Conservation (phyloP, 2,329 filamentous ascomycete species). For the Cyphellophora attinorum region DNA sequence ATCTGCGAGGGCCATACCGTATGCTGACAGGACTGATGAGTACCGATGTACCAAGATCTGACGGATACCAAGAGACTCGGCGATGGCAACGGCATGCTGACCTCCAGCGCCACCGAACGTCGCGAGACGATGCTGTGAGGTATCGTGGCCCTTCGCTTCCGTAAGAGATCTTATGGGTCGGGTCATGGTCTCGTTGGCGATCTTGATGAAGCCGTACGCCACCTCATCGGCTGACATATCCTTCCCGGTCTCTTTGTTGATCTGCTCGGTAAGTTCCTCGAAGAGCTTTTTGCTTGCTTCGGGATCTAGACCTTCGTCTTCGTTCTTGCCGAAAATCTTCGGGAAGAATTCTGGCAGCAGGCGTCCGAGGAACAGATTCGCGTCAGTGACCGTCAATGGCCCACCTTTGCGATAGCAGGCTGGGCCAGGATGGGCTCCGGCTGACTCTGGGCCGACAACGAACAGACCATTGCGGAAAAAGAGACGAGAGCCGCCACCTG, state of each 20-base stretch:
- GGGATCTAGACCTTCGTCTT: slow-evolving; percentile 70
- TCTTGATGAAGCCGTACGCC: slow-evolving; percentile 83
- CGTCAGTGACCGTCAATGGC: slow-evolving; percentile 83
- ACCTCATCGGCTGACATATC: slow-evolving; percentile 73
- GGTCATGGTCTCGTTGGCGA: slow-evolving; percentile 87
- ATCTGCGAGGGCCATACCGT: slow-evolving; percentile 86
- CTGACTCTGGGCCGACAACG: slow-evolving; percentile 84
- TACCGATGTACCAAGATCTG: slow-evolving; percentile 85
- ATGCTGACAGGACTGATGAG: slow-evolving; percentile 83
- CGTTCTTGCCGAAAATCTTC: slow-evolving; percentile 86
- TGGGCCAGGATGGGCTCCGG: slow-evolving; percentile 81
- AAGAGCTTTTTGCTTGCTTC: slow-evolving; percentile 68
- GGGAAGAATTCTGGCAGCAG: slow-evolving; percentile 89
- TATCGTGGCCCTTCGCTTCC: slow-evolving; percentile 86
- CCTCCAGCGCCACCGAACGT: slow-evolving; percentile 89
- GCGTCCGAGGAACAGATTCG: slow-evolving; percentile 78
- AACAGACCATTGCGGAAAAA: slow-evolving; percentile 88
- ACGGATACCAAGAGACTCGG: slow-evolving; percentile 70
- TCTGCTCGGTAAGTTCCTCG: slow-evolving; percentile 63
- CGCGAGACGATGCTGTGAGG: slow-evolving; percentile 78
- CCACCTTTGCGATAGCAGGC: slow-evolving; percentile 90
- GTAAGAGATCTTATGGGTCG: slow-evolving; percentile 82
- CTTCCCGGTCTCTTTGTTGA: slow-evolving; percentile 58
- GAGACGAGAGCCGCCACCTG: slow-evolving; percentile 60
- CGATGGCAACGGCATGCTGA: slow-evolving; percentile 86